Evolutionary conservation across 164 flowering plant genomes (phyloP).

Genomic region (Nymphaea thermarum): DNA sequence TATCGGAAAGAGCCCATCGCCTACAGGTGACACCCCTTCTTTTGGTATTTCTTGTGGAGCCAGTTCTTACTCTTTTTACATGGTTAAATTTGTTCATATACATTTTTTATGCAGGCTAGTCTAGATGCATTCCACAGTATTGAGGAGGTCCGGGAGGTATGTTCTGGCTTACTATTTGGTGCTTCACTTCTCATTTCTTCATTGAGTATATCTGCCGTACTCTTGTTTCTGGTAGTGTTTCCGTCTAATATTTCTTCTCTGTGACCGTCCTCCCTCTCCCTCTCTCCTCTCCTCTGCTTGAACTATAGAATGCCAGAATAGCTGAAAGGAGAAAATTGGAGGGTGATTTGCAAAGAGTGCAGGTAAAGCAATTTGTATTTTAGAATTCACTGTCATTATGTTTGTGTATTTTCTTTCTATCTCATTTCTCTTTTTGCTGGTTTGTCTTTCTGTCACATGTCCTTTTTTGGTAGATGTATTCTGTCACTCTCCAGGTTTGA

Average conservation of each 20-base stretch:
- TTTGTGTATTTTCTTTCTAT: no score
- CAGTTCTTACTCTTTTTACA: constrained; percentile 2
- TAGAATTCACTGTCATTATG: not conserved
- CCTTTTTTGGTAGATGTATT: no score
- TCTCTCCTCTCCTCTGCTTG: not conserved
- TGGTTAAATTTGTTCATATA: not conserved
- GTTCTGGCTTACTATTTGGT: not conserved
- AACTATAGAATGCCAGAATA: constrained; percentile 54
- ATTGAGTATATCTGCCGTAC: no score
- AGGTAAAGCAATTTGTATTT: not conserved
- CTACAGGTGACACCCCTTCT: constrained; percentile 46
- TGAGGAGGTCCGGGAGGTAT: constrained; percentile 71
- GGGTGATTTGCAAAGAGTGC: constrained; percentile 30
- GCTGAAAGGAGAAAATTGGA: constrained; percentile 61
- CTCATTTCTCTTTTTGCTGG: not conserved
- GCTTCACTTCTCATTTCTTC: no score
- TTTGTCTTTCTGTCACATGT: no score
- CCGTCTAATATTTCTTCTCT: no score
- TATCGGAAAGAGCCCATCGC: constrained; percentile 69
- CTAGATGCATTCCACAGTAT: constrained; percentile 74
- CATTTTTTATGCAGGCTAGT: constrained; percentile 42
- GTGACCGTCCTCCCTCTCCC: not conserved
- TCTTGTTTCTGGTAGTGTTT: no score
- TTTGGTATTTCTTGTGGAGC: not conserved
- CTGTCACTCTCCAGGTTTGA: no score